A percentile compares a stretch with the other conserved stretches of the same genome.
Conservation (phyloP, 768 basidiomycete species). For the Lentinus tigrinus region DNA sequence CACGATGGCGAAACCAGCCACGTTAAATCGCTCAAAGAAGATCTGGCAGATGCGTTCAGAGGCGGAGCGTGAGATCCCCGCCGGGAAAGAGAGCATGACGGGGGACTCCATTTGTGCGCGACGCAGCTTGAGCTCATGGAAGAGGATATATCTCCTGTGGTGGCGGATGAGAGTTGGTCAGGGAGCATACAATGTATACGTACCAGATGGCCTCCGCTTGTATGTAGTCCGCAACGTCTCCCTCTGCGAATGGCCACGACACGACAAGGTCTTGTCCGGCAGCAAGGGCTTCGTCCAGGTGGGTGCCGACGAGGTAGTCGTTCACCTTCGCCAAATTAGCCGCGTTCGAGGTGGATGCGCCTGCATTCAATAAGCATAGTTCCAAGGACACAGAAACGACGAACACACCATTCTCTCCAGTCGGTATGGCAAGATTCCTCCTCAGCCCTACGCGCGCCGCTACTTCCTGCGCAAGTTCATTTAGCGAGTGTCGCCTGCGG, state of each 20-base stretch:
- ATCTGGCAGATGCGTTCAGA: slow-evolving; percentile 78
- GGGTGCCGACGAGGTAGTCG: slow-evolving; percentile 80
- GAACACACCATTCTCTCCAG: slow-evolving; percentile 32
- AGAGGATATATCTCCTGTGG: slow-evolving; percentile 81
- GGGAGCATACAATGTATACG: slow-evolving; percentile 22
- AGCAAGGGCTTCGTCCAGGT: slow-evolving; percentile 77
- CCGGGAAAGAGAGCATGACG: slow-evolving; percentile 68
- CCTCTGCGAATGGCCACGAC: slow-evolving; percentile 82
- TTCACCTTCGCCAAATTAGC: slow-evolving; percentile 55
- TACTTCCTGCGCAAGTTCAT: slow-evolving; percentile 55
- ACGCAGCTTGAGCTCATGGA: slow-evolving; percentile 68
- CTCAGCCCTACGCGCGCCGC: slow-evolving; percentile 79
- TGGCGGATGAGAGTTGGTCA: not conserved
- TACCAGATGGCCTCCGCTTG: slow-evolving; percentile 91
- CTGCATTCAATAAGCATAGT: slow-evolving; percentile 21
- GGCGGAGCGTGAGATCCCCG: slow-evolving; percentile 61
- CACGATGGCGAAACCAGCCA: slow-evolving; percentile 75
- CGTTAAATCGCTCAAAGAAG: slow-evolving; percentile 92
- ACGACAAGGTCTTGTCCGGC: slow-evolving; percentile 71
- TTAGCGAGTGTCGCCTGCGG: not conserved
- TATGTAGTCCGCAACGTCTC: slow-evolving; percentile 71
- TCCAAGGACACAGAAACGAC: slow-evolving; percentile 24
- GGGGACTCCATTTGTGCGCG: slow-evolving; percentile 89
- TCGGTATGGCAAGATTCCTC: slow-evolving; percentile 27
- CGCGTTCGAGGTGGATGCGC: slow-evolving; percentile 44